Evolutionary conservation across 169 alveolate species (phyloP).

Genomic region (Plasmodium relictum): DNA sequence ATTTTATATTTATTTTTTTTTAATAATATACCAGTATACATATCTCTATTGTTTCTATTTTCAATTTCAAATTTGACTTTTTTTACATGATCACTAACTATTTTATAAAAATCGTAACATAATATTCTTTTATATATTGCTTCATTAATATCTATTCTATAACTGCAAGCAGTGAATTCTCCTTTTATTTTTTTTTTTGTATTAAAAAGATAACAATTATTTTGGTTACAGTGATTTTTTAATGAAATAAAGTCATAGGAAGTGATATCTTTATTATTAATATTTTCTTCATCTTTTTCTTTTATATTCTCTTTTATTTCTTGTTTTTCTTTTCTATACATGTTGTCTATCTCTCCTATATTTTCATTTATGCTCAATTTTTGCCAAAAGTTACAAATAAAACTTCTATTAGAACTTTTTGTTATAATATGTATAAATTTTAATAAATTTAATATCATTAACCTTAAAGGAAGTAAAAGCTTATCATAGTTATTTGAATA

Average conservation of each 20-base stretch:
- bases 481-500: slow-evolving; percentile 15
- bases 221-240: slow-evolving; percentile 14
- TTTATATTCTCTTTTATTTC: slow-evolving; percentile 2
- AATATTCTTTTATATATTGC: slow-evolving; percentile 23
- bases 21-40: slow-evolving; percentile 54
- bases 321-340: not conserved
- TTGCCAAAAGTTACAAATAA: slow-evolving; percentile 58
- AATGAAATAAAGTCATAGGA: slow-evolving; percentile 3
- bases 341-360: not conserved
- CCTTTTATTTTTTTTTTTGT: not conserved
- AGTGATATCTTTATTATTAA: not conserved
- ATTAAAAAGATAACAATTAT: slow-evolving; percentile 38
- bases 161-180: not conserved
- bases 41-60: slow-evolving; percentile 40
- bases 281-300: slow-evolving; percentile 1
- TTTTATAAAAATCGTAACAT: slow-evolving; percentile 35
- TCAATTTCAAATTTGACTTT: slow-evolving; percentile 32
- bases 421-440: slow-evolving; percentile 12
- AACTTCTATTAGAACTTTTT: not conserved
- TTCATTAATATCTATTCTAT: not conserved
- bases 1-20: slow-evolving; percentile 61
- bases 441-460: slow-evolving; percentile 36
- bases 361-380: not conserved
- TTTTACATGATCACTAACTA: slow-evolving; percentile 6
- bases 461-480: slow-evolving; percentile 18